Evolutionary conservation across 2,329 filamentous ascomycete species (phyloP).

Genomic region (Aspergillus eucalypticola): DNA sequence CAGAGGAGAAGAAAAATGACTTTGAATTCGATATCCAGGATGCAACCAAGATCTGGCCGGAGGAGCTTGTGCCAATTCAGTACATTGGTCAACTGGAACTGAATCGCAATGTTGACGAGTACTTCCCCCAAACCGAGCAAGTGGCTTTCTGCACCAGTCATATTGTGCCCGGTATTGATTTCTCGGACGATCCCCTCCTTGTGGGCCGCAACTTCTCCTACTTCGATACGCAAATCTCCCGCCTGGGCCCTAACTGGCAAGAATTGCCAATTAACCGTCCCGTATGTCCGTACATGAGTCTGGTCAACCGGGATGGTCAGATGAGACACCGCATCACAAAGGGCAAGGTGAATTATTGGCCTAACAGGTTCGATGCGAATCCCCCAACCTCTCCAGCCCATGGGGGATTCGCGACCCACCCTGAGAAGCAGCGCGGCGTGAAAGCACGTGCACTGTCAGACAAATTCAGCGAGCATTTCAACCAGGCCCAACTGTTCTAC

Average conservation of each 20-base stretch:
- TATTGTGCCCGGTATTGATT: conserved; percentile 74
- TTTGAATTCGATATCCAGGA: conserved; percentile 87
- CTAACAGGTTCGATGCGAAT: conserved; percentile 65
- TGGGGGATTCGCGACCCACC: conserved; percentile 69
- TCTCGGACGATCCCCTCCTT: conserved; percentile 71
- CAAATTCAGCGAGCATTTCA: conserved; percentile 49
- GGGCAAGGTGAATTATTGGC: conserved; percentile 77
- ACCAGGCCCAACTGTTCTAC: conserved; percentile 42
- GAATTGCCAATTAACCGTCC: conserved; percentile 77
- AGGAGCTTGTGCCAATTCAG: conserved; percentile 71
- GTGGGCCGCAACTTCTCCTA: conserved; percentile 71
- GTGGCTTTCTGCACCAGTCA: conserved; percentile 80
- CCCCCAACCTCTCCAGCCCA: conserved; percentile 64
- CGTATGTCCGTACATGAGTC: conserved; percentile 72
- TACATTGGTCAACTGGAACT: conserved; percentile 79
- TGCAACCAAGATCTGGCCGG: conserved; percentile 82
- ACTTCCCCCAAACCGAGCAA: conserved; percentile 80
- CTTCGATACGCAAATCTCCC: conserved; percentile 58
- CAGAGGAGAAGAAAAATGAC: conserved; percentile 69
- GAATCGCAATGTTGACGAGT: conserved; percentile 78
- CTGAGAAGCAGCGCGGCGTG: conserved; percentile 65
- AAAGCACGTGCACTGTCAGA: conserved; percentile 58
- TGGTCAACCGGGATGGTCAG: conserved; percentile 73
- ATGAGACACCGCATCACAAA: conserved; percentile 72
- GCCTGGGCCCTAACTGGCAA: conserved; percentile 73